phyloP scores from a whole-genome alignment of 2,329 filamentous ascomycete species.

The Beauveria scarabaeidicola region DNA sequence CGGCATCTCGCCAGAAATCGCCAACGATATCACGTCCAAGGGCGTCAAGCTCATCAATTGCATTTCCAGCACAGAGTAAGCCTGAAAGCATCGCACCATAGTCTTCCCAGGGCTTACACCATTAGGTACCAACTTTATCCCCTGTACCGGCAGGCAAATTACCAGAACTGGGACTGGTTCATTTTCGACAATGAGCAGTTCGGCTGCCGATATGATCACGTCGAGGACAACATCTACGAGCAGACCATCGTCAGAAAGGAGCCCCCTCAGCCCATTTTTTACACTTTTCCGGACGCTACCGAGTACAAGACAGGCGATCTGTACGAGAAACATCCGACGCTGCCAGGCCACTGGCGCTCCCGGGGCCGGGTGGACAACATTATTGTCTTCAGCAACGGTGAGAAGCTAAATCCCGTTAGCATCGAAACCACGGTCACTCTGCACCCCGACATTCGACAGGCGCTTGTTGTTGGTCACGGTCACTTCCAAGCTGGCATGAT shows the following conservation, averaged over 20 bases:
- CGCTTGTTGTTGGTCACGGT: constrained; percentile 36
- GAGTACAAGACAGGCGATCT: constrained; percentile 31
- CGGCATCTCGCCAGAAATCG: constrained; percentile 27
- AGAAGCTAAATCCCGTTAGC: constrained; percentile 39
- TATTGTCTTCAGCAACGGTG: constrained; percentile 41
- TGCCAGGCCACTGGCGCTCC: constrained; percentile 24
- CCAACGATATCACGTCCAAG: constrained; percentile 25
- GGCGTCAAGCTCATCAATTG: constrained; percentile 28
- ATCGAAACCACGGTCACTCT: constrained; percentile 32
- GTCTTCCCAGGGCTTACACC: not conserved
- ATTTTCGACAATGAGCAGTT: constrained; percentile 29
- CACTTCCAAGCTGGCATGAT: constrained; percentile 39
- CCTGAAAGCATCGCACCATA: not conserved
- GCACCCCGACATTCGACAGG: constrained; percentile 32
- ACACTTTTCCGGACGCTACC: constrained; percentile 26
- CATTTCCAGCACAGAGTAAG: constrained; percentile 35
- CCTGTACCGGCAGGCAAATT: constrained; percentile 23
- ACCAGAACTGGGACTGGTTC: constrained; percentile 32
- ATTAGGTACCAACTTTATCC: constrained; percentile 26
- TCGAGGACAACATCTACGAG: constrained; percentile 27
- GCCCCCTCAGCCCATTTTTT: constrained; percentile 26
- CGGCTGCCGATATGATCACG: constrained; percentile 30
- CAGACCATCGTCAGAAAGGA: constrained; percentile 31
- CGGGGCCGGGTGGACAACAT: constrained; percentile 30
- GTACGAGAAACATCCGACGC: constrained; percentile 32